A percentile compares a stretch with the other conserved stretches of the same genome.
Evolutionary conservation across 768 basidiomycete genomes (phyloP).

Genomic region (Pleurotus tuber-regium): DNA sequence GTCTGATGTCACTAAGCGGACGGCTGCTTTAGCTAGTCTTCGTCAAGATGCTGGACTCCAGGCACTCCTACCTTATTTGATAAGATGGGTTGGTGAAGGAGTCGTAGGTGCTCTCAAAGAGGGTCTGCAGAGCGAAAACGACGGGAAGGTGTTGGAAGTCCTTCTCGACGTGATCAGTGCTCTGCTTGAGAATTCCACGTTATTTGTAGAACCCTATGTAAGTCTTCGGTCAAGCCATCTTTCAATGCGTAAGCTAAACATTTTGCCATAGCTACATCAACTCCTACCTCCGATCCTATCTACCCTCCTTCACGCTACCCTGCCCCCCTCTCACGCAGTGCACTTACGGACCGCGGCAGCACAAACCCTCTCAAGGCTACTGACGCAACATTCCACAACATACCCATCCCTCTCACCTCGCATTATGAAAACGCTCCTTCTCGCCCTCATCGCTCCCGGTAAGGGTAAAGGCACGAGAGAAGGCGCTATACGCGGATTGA

Average conservation of each 20-base stretch:
- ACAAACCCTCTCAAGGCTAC: slow-evolving; percentile 78
- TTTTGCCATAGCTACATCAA: slow-evolving; percentile 79
- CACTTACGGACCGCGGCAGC: slow-evolving; percentile 79
- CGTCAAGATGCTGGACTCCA: slow-evolving; percentile 89
- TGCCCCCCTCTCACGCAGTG: slow-evolving; percentile 69
- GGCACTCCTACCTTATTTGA: slow-evolving; percentile 88
- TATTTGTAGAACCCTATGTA: slow-evolving; percentile 97
- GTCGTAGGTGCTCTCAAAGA: slow-evolving; percentile 65
- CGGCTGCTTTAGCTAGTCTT: slow-evolving; percentile 88
- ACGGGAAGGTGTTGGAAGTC: slow-evolving; percentile 75
- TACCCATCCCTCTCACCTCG: slow-evolving; percentile 86
- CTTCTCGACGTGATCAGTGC: slow-evolving; percentile 84
- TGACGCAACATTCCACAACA: slow-evolving; percentile 82
- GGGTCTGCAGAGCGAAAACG: slow-evolving; percentile 54
- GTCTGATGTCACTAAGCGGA: slow-evolving; percentile 67
- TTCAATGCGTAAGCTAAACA: background rate
- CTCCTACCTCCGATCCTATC: slow-evolving; percentile 91
- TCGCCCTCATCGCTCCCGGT: slow-evolving; percentile 73
- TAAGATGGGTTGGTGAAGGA: slow-evolving; percentile 93
- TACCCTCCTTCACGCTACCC: slow-evolving; percentile 81
- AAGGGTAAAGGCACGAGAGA: slow-evolving; percentile 82
- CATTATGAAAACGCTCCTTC: slow-evolving; percentile 90
- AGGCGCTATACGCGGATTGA: slow-evolving; percentile 85
- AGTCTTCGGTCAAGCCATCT: slow-evolving; percentile 27
- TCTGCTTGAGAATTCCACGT: slow-evolving; percentile 78